phyloP scores from a whole-genome alignment of 1,284 basidiomycete species.

The Pulveroboletus sp. region DNA sequence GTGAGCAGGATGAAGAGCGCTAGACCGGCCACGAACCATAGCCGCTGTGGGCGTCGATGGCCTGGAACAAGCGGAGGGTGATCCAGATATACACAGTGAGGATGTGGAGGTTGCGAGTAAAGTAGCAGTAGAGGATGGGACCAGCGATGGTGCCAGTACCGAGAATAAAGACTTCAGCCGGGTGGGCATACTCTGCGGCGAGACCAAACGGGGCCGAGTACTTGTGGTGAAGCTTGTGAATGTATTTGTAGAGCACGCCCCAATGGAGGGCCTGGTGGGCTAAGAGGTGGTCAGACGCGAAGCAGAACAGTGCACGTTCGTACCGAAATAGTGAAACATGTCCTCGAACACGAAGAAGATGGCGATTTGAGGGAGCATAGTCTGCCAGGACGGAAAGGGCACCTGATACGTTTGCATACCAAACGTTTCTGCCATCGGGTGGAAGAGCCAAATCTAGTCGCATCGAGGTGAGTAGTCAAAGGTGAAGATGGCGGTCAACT shows the following conservation, averaged over 20 bases:
- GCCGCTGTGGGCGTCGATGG: conserved; percentile 95
- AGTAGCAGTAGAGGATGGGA: conserved; percentile 81
- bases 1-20: background rate
- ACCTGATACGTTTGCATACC: conserved; percentile 93
- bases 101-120: conserved; percentile 79
- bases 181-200: conserved; percentile 96
- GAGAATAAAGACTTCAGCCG: conserved; percentile 90
- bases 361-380: conserved; percentile 78
- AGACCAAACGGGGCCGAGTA: conserved; percentile 97
- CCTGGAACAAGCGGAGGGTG: conserved; percentile 91
- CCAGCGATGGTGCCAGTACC: conserved; percentile 84
- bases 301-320: conserved; percentile 7
- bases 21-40: conserved; percentile 56
- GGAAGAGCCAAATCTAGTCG: conserved; percentile 90
- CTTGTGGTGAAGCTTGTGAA: conserved; percentile 98
- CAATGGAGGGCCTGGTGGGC: conserved; percentile 92
- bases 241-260: conserved; percentile 91
- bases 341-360: conserved; percentile 98
- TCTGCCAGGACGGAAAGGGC: conserved; percentile 76
- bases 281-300: conserved; percentile 27
- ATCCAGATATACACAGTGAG: conserved; percentile 95
- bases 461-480: background rate
- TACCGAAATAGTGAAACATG: conserved; percentile 82
- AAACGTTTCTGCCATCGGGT: conserved; percentile 87
- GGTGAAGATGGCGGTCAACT: conserved; percentile 23